Evolutionary conservation across 352 stramenopile species (phyloP), one percentile per base, ranked within the genome.

Genomic region (Pythium insidiosum): DNA sequence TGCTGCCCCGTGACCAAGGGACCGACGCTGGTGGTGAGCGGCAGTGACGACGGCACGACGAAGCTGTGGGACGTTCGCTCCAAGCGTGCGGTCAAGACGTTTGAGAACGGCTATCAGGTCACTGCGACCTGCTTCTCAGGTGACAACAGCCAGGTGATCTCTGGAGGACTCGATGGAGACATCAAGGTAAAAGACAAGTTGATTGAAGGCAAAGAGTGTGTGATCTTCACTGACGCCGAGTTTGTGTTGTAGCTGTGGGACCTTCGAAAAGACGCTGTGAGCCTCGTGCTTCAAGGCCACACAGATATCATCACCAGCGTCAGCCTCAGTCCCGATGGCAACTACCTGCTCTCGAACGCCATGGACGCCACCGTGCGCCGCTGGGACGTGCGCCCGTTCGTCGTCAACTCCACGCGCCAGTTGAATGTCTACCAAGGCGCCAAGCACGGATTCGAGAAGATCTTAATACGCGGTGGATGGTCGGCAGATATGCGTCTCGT

Each of bases 311-410:
- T 98, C 24, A 98, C 93, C 23, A 91, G 82, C 49, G 61, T 98
- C n/a, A 73, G 76, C 52, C 62, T 98, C 3, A 97, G 93, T 68
- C 91, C 91, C 2, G 87, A 97, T 61, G 88, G 89, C 34, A 96
- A 75, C 45, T 86, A 88, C 48, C 52, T 98, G 43, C 73, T 98
- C 24, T 96, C 83, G 16, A 98, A 98, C 61, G 85, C 75, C 12
- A 98, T 98, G 93, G 95, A 98, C 70, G 74, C 69, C 19, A 95
- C 79, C 0, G 53, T 98, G 33, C 69, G 77, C 43, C 84, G 84
- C 48, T 98, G 93, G 93, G 93, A 98, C 60, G 72, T 98, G 45
- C 78, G 88, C 10, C 88, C 92, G 10, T 98, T 88, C 41, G 73
- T 85, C n/a, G 64, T 57, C 36, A 66, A 66, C 20, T 30, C 47